These are phyloP conservation scores for Rosellinia necatrix DNA, from an alignment of 2,329 filamentous ascomycete genomes.

Conservation along the genomic window DNA sequence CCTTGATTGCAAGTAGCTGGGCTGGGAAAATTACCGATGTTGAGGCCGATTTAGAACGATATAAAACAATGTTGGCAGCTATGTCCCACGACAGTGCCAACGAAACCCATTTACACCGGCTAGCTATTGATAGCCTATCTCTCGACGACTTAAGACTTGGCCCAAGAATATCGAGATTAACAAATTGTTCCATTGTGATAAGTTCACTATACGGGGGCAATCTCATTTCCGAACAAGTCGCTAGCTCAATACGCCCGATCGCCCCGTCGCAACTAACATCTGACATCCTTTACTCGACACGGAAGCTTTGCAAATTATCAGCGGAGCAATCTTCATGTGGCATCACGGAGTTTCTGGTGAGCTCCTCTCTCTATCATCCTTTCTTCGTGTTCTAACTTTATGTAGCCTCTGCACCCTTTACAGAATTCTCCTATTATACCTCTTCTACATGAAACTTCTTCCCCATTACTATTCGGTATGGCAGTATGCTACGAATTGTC, in stretches of 20 bases:
- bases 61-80: slow-evolving; percentile 44
- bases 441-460: slow-evolving; percentile 46
- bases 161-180: slow-evolving; percentile 34
- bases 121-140: slow-evolving; percentile 54
- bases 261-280: slow-evolving; percentile 39
- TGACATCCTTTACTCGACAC: slow-evolving; percentile 43
- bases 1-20: slow-evolving; percentile 41
- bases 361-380: slow-evolving; percentile 34
- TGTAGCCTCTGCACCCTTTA: slow-evolving; percentile 62
- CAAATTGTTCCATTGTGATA: slow-evolving; percentile 5
- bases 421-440: slow-evolving; percentile 60
- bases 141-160: slow-evolving; percentile 51
- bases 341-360: slow-evolving; percentile 51
- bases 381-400: slow-evolving; percentile 45
- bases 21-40: slow-evolving; percentile 50
- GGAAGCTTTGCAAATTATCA: slow-evolving; percentile 43
- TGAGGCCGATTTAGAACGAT: slow-evolving; percentile 56
- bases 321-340: slow-evolving; percentile 34
- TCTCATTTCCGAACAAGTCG: slow-evolving; percentile 13
- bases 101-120: slow-evolving; percentile 37
- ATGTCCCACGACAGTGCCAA: slow-evolving; percentile 38
- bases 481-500: slow-evolving; percentile 57
- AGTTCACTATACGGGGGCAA: slow-evolving; percentile 4
- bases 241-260: slow-evolving; percentile 32
- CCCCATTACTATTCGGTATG: slow-evolving; percentile 53